Conservation (phyloP, 2,329 filamentous ascomycete genomes). For the Penicillium sp. region DNA sequence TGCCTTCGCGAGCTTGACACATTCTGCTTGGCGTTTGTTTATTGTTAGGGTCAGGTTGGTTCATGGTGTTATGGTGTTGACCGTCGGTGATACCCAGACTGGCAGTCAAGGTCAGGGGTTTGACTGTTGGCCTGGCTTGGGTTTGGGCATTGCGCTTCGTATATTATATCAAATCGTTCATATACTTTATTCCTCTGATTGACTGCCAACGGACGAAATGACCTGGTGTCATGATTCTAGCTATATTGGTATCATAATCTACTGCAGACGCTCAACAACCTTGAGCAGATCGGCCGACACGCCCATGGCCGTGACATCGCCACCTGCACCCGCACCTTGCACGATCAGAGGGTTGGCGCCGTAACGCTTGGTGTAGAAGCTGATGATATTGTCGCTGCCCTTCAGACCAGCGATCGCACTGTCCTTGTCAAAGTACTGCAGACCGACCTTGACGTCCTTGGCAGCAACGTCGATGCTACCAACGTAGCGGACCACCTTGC, state of each 20-base stretch:
- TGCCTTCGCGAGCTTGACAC: constrained; percentile 8
- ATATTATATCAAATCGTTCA: too few species aligned
- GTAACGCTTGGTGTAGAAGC: constrained; percentile 95
- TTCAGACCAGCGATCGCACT: constrained; percentile 91
- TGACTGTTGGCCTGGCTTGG: too few species aligned
- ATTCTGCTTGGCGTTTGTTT: background rate
- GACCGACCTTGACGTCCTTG: constrained; percentile 79
- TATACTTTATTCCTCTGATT: too few species aligned
- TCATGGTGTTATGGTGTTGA: background rate
- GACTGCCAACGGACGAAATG: too few species aligned
- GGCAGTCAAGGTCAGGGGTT: too few species aligned
- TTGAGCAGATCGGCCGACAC: constrained; percentile 92
- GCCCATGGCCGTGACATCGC: constrained; percentile 95
- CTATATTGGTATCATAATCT: too few species aligned
- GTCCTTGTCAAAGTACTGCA: constrained; percentile 80
- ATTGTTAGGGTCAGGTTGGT: background rate
- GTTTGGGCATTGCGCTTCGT: background rate
- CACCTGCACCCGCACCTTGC: constrained; percentile 88
- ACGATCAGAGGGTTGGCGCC: constrained; percentile 86
- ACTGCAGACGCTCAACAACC: constrained; percentile 66
- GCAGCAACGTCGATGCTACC: constrained; percentile 83
- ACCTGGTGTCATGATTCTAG: too few species aligned
- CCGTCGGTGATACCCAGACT: too few species aligned
- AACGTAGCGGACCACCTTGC: constrained; percentile 90
- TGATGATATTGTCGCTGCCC: constrained; percentile 98